Evolutionary conservation across 75 land plant genomes (phyloP).

Genomic region (Larix kaempferi): DNA sequence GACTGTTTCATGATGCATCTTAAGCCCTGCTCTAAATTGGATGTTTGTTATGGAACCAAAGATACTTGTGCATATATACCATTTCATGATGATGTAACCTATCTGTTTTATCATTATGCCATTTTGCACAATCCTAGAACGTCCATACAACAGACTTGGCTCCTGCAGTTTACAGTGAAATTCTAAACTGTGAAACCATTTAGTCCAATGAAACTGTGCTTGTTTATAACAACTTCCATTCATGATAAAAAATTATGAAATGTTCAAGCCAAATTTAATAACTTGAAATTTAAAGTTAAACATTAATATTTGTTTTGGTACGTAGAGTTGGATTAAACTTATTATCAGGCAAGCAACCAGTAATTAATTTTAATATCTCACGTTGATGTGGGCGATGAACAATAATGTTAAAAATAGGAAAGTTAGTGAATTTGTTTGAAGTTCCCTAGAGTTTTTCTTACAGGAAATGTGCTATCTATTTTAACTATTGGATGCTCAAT

Average conservation of each 20-base stretch:
- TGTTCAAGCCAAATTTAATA: background rate
- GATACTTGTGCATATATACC: background rate
- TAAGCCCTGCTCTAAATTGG: no score
- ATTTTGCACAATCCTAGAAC: background rate
- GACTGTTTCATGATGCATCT: no score
- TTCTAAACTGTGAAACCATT: background rate
- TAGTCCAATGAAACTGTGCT: background rate
- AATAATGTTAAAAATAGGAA: no score
- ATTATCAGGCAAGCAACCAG: background rate
- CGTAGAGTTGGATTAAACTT: background rate
- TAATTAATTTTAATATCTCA: background rate
- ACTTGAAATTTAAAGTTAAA: slow-evolving; percentile 3
- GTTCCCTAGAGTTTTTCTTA: no score
- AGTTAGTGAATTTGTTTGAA: no score
- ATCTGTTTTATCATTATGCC: background rate
- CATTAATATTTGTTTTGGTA: background rate
- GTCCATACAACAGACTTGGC: background rate
- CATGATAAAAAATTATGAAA: background rate
- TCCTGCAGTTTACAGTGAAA: background rate
- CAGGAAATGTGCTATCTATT: no score
- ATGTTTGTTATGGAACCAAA: no score
- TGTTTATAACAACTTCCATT: background rate
- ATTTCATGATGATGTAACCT: background rate
- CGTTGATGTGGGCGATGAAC: no score
- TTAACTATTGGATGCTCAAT: background rate